Conservation (phyloP, 805 yeast genomes). For the Candida rishiriensis region DNA sequence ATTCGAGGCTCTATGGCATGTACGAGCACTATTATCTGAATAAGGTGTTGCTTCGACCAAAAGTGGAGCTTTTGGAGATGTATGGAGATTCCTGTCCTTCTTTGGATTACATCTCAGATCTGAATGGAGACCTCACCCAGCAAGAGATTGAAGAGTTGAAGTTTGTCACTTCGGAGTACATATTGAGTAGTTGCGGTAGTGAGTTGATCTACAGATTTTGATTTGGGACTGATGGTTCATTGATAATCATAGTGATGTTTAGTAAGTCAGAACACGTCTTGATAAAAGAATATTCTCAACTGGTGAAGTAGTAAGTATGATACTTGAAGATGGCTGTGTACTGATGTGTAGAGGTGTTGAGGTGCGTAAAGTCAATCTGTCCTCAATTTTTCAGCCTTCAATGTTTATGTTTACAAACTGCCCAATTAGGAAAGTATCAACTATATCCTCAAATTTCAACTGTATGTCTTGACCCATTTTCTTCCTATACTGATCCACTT, state of each 20-base stretch:
- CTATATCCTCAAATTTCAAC: neutral
- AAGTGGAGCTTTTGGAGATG: conserved; percentile 12
- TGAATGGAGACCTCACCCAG: conserved; percentile 3
- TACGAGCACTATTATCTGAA: conserved; percentile 23
- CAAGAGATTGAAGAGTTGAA: conserved; percentile 12
- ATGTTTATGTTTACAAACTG: conserved; percentile 14
- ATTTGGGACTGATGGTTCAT: neutral
- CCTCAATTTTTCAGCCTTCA: conserved; percentile 2
- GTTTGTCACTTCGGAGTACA: conserved; percentile 10
- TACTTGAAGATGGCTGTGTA: too few species aligned
- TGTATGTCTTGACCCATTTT: neutral
- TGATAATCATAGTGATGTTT: too few species aligned
- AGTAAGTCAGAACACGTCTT: too few species aligned
- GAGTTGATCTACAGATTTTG: conserved; percentile 10
- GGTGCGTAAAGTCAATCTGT: too few species aligned
- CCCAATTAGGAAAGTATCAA: conserved; percentile 16
- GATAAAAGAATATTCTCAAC: too few species aligned
- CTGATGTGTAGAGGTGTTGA: too few species aligned
- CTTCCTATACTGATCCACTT: neutral
- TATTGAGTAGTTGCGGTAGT: conserved; percentile 12
- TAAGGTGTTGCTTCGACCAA: conserved; percentile 20
- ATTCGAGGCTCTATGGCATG: conserved; percentile 19
- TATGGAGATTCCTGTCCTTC: conserved; percentile 13
- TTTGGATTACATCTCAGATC: conserved; percentile 15
- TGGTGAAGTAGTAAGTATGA: too few species aligned